Evolutionary conservation across 2,329 filamentous ascomycete species (phyloP).

Genomic region (Diaporthe longicolla): DNA sequence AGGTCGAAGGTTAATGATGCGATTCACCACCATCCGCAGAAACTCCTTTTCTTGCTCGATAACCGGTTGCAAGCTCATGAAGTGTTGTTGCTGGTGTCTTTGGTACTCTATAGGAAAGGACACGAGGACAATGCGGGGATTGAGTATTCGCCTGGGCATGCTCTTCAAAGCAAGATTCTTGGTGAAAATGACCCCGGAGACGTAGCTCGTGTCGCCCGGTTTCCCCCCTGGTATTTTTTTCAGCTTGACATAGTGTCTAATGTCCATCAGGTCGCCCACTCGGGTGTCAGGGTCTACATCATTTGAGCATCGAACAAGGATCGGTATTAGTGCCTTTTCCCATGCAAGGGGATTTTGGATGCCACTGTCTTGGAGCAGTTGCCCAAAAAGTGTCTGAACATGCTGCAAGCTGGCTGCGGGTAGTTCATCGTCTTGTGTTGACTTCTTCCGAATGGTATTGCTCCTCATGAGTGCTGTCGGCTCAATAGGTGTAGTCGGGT

Average conservation of each 20-base stretch:
- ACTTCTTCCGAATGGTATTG: constrained; percentile 83
- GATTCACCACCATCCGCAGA: constrained; percentile 88
- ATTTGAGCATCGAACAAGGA: constrained; percentile 90
- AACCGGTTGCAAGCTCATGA: constrained; percentile 97
- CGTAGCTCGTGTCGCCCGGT: constrained; percentile 93
- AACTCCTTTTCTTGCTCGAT: constrained; percentile 98
- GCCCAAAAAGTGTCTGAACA: constrained; percentile 85
- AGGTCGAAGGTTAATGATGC: constrained; percentile 88
- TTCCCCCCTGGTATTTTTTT: constrained; percentile 95
- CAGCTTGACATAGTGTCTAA: constrained; percentile 95
- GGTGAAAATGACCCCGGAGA: constrained; percentile 96
- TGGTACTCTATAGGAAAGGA: constrained; percentile 98
- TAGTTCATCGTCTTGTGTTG: constrained; percentile 83
- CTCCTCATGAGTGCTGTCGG: constrained; percentile 76
- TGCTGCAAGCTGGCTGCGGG: constrained; percentile 91
- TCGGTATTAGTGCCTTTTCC: constrained; percentile 92
- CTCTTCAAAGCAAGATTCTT: constrained; percentile 97
- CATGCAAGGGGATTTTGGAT: constrained; percentile 83
- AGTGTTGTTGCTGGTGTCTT: constrained; percentile 87
- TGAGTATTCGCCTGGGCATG: constrained; percentile 88
- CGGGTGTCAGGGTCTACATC: constrained; percentile 95
- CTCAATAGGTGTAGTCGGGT: constrained; percentile 58
- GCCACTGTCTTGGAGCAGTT: constrained; percentile 83
- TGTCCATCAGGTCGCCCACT: constrained; percentile 94
- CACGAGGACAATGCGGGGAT: constrained; percentile 91